Conservation (phyloP, 495 filamentous ascomycete species). For the Cudoniella acicularis region DNA sequence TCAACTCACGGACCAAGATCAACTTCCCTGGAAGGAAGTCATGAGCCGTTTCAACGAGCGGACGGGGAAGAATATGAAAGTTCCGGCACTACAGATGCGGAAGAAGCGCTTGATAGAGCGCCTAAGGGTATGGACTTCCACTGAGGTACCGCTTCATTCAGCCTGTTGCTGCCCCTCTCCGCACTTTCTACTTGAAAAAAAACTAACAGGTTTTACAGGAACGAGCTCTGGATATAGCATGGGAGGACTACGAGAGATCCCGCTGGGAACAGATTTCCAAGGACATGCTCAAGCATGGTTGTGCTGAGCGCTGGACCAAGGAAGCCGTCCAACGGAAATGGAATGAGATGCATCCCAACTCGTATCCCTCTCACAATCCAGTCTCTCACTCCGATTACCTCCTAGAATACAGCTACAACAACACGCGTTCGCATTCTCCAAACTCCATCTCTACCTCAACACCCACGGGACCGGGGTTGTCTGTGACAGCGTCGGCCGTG, state of each 20-base stretch:
- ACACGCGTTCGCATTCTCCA: not conserved
- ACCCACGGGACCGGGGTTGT: too few species aligned
- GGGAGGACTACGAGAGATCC: conserved; percentile 4
- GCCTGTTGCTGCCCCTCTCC: not conserved
- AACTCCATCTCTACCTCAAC: too few species aligned
- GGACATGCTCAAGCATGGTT: conserved; percentile 14
- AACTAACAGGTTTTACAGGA: conserved; percentile 1
- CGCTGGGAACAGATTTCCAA: conserved; percentile 9
- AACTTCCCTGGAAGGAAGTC: conserved; percentile 21
- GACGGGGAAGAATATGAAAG: conserved; percentile 10
- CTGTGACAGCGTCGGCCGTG: not conserved
- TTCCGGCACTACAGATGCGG: conserved; percentile 23
- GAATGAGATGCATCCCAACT: conserved; percentile 11
- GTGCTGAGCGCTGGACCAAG: conserved; percentile 10
- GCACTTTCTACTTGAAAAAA: not conserved
- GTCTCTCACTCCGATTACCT: not conserved
- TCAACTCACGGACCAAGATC: conserved; percentile 2
- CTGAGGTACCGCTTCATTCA: conserved; percentile 10
- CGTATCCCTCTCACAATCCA: not conserved
- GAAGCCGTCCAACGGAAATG: conserved; percentile 9
- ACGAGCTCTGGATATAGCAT: conserved; percentile 1
- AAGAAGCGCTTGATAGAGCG: conserved; percentile 19
- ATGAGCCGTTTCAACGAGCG: conserved; percentile 5
- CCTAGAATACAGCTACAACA: not conserved
- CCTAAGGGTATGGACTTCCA: conserved; percentile 15